phyloP scores from a whole-genome alignment of 768 basidiomycete genomes.

The Phlebiopsis gigantea region DNA sequence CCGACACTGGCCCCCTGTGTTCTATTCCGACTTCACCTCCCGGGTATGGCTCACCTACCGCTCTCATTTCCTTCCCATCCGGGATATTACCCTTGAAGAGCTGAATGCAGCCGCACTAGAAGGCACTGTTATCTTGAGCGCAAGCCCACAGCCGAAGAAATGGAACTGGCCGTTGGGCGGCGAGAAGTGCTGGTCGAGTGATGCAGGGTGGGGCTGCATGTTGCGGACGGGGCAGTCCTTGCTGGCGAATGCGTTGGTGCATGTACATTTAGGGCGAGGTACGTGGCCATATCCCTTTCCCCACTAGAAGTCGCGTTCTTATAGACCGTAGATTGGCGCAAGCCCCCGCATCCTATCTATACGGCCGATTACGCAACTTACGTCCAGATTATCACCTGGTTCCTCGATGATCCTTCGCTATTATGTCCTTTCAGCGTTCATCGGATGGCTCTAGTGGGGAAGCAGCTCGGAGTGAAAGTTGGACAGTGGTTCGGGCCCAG shows the following conservation, averaged over 20 bases:
- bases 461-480: constrained; percentile 90
- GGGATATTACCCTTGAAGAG: constrained; percentile 47
- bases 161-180: constrained; percentile 63
- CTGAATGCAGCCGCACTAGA: constrained; percentile 32
- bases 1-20: constrained; percentile 70
- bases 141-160: constrained; percentile 41
- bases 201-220: constrained; percentile 93
- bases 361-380: constrained; percentile 78
- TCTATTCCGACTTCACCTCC: constrained; percentile 86
- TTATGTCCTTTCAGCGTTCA: constrained; percentile 92
- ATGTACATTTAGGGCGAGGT: constrained; percentile 75
- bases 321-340: constrained; percentile 69
- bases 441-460: constrained; percentile 91
- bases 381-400: constrained; percentile 91
- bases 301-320: neutral
- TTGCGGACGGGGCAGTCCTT: constrained; percentile 81
- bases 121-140: constrained; percentile 13
- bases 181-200: constrained; percentile 79
- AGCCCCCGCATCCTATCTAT: constrained; percentile 55
- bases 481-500: constrained; percentile 99
- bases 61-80: constrained; percentile 77
- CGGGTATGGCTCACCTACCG: constrained; percentile 92
- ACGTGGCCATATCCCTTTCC: constrained; percentile 17
- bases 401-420: constrained; percentile 83
- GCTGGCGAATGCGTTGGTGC: constrained; percentile 73